Evolutionary conservation across 192 early-diverging fungal genomes (phyloP).

Genomic region (Chytriomyces sp.): DNA sequence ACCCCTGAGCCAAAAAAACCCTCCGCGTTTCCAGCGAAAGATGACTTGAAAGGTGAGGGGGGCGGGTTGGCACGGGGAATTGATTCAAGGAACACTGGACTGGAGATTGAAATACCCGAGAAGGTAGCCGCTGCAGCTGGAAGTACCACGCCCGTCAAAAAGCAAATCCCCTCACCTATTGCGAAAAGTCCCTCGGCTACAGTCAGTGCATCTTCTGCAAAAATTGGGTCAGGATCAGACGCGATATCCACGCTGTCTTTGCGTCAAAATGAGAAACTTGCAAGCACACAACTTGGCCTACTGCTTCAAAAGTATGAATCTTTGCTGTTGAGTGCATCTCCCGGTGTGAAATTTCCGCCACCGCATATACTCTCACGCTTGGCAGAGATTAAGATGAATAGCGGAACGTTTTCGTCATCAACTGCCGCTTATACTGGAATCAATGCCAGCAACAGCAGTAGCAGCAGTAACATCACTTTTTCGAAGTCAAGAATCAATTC

Average conservation of each 20-base stretch:
- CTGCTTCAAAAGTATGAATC: constrained; percentile 65
- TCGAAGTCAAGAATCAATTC: neutral
- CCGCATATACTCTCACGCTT: constrained; percentile 76
- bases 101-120: constrained; percentile 15
- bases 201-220: too few species aligned
- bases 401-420: neutral
- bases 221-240: too few species aligned
- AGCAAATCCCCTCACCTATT: neutral
- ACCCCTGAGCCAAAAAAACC: too few species aligned
- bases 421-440: neutral
- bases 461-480: neutral
- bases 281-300: constrained; percentile 29
- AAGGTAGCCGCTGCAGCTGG: neutral
- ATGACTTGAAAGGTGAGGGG: too few species aligned
- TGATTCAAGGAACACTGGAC: too few species aligned
- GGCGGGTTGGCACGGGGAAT: too few species aligned
- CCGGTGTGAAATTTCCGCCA: constrained; percentile 81
- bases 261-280: neutral
- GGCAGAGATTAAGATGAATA: constrained; percentile 12
- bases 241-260: too few species aligned
- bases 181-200: too few species aligned
- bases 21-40: too few species aligned
- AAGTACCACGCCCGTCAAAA: neutral
- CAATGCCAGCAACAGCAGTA: neutral
- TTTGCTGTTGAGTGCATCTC: constrained; percentile 87